A percentile compares a stretch with the other conserved stretches of the same genome.
Evolutionary conservation across 1,284 basidiomycete species (phyloP).

Genomic region (Porodaedalea pini): DNA sequence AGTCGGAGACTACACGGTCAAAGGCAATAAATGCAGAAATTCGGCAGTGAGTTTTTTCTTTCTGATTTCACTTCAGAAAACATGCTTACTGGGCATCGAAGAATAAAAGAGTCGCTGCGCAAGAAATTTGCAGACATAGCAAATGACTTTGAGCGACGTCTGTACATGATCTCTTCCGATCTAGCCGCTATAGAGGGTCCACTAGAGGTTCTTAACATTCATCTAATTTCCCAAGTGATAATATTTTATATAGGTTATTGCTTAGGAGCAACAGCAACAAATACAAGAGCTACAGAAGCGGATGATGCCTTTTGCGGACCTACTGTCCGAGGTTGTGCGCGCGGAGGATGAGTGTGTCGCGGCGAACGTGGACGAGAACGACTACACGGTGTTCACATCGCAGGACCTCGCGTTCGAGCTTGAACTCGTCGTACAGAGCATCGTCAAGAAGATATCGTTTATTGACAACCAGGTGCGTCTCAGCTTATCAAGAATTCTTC

Average conservation of each 20-base stretch:
- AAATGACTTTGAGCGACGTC: constrained; percentile 75
- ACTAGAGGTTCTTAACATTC: constrained; percentile 53
- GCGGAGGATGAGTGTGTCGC: constrained; percentile 77
- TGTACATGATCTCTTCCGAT: constrained; percentile 72
- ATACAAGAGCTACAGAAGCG: constrained; percentile 58
- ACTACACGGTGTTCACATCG: constrained; percentile 88
- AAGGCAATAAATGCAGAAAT: constrained; percentile 89
- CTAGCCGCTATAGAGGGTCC: constrained; percentile 77
- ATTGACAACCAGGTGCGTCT: constrained; percentile 86
- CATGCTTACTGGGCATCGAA: constrained; percentile 30
- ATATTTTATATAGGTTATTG: constrained; percentile 3
- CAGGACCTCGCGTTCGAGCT: constrained; percentile 92
- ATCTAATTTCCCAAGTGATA: background rate
- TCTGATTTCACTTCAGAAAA: background rate
- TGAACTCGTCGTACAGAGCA: constrained; percentile 75
- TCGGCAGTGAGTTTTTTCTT: constrained; percentile 62
- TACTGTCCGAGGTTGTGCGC: constrained; percentile 49
- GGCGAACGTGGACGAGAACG: constrained; percentile 97
- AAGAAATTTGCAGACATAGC: constrained; percentile 82
- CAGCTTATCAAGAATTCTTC: constrained; percentile 17
- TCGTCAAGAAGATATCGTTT: constrained; percentile 89
- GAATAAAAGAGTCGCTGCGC: constrained; percentile 86
- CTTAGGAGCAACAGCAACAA: constrained; percentile 53
- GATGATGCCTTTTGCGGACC: constrained; percentile 58
- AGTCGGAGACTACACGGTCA: constrained; percentile 75